Evolutionary conservation across 805 yeast species (phyloP), one percentile per base, ranked within the genome.

Genomic region (Hanseniaspora lindneri): DNA sequence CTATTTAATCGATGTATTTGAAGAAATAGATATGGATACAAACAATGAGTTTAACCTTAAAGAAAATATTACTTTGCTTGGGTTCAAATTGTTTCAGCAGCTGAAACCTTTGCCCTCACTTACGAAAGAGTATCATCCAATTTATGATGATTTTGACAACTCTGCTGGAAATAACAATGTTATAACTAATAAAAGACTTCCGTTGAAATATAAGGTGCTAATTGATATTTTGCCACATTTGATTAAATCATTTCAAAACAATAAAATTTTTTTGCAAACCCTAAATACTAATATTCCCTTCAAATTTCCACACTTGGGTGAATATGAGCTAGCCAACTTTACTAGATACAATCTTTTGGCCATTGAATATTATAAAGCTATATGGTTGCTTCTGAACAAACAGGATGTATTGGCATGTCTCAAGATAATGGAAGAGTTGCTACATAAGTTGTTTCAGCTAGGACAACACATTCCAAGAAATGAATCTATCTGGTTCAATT

Each of bases 281-380:
- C 21, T 44, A 21, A 39, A 44, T 8, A 44, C 48, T 20, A 44
- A 44, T 16, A 44, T 44, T 9, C 41, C 48, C 3, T 20, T 36
- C n/a, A 44, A 44, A 29, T n/a, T 44, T 9, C 35, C 21, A 23
- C 28, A 44, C 24, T 29, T 44, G 19, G 48, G 36, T 5, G 48
- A 44, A 21, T 44, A 44, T 23, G 17, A 44, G 21, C 21, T 44
- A 8, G 39, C 20, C 19, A 4, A 10, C 3, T 14, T 17, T 1
- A 44, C 30, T 13, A 8, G n/a, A 4, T 35, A 36, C 23, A 36
- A 23, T n/a, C 13, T 44, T 11, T 28, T 36, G 16, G 25, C 29
- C 7, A 16, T 36, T 7, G 41, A 44, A 4, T 44, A 44, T 16
- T 44, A 36, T 11, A 44, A 29, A 28, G 39, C 41, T 2, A 1